Evolutionary conservation across 1,284 basidiomycete species (phyloP).

Genomic region (Leccinum fallax): DNA sequence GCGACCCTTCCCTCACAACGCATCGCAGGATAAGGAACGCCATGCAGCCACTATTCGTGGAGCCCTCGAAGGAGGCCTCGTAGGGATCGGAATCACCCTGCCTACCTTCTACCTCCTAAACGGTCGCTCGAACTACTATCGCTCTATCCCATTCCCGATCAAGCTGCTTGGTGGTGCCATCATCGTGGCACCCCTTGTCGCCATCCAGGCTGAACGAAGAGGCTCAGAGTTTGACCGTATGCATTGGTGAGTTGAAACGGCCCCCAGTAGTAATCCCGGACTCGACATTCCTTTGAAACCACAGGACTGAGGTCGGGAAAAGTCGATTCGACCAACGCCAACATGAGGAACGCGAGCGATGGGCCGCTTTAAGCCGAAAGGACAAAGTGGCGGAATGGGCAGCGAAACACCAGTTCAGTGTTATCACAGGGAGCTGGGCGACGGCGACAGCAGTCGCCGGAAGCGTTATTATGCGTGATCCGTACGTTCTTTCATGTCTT

Average conservation of each 20-base stretch:
- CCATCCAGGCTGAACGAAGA: constrained; percentile 79
- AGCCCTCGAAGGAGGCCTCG: constrained; percentile 63
- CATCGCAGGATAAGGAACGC: constrained; percentile 51
- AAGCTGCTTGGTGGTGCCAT: constrained; percentile 76
- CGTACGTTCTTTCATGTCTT: constrained; percentile 43
- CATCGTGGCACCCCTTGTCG: constrained; percentile 67
- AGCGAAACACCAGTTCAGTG: constrained; percentile 73
- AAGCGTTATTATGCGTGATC: constrained; percentile 71
- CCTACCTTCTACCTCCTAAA: constrained; percentile 64
- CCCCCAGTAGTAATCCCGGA: not conserved
- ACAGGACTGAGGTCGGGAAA: constrained; percentile 63
- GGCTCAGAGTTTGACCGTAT: constrained; percentile 71
- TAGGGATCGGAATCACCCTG: constrained; percentile 52
- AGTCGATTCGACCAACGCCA: constrained; percentile 59
- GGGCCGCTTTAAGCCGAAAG: constrained; percentile 57
- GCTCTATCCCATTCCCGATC: constrained; percentile 68
- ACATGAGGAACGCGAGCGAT: constrained; percentile 50
- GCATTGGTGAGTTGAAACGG: constrained; percentile 57
- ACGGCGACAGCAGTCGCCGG: constrained; percentile 72
- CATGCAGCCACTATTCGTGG: constrained; percentile 59
- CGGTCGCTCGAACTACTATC: constrained; percentile 62
- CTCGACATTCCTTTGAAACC: not conserved
- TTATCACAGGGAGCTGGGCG: constrained; percentile 85
- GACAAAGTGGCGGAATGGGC: constrained; percentile 78
- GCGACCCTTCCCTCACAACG: not conserved